Evolutionary conservation across 805 yeast species (phyloP).

Genomic region (Kazachstania bromeliacearum): DNA sequence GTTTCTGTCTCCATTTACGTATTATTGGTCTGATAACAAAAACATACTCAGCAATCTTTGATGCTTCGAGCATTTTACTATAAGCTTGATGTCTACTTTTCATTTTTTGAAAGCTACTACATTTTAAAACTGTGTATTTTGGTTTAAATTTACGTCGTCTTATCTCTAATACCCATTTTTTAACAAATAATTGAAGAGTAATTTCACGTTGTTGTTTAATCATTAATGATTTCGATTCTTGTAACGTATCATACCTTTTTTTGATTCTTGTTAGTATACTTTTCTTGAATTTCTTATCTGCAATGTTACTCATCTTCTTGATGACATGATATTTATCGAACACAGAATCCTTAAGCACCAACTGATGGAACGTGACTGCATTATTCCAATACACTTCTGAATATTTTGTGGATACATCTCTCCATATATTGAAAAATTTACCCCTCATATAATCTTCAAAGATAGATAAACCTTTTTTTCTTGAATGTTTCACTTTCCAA

Average conservation of each 20-base stretch:
- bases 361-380: conserved; percentile 8
- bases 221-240: not conserved
- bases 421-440: conserved; percentile 6
- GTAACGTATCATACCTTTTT: not conserved
- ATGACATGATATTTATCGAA: conserved; percentile 14
- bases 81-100: not conserved
- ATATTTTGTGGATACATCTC: not conserved
- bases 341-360: conserved; percentile 11
- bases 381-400: conserved; percentile 1
- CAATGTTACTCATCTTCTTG: conserved; percentile 13
- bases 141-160: not conserved
- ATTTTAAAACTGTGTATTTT: not conserved
- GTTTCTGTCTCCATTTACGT: not conserved
- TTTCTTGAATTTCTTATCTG: conserved; percentile 20
- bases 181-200: not conserved
- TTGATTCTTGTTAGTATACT: conserved; percentile 10
- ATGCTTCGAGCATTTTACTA: not conserved
- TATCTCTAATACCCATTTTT: not conserved
- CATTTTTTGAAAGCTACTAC: not conserved
- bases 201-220: not conserved
- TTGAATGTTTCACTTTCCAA: conserved; percentile 12
- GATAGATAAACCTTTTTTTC: not conserved
- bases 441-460: conserved; percentile 7
- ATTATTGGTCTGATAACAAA: not conserved
- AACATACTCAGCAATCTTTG: not conserved